Conservation (phyloP, 495 filamentous ascomycete genomes). For the Podospora pseudoanserina region DNA sequence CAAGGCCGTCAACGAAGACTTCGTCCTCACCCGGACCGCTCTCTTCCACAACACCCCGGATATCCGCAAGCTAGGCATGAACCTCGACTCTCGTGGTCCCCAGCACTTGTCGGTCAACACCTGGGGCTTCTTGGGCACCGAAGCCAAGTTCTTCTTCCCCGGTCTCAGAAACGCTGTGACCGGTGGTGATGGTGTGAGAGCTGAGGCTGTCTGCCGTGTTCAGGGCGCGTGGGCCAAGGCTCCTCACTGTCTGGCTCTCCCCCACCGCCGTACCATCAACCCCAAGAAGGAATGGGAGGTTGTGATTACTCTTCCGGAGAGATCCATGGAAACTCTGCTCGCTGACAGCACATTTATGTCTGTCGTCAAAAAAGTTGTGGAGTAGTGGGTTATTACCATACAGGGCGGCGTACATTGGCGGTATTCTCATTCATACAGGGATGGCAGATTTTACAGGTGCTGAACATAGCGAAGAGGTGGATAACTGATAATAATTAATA, state of each 20-base stretch:
- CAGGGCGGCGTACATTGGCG: no score
- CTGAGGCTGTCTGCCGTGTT: background rate
- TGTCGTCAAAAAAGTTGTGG: background rate
- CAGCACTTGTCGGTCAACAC: background rate
- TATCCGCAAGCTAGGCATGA: background rate
- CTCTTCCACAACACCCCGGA: background rate
- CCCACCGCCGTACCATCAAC: background rate
- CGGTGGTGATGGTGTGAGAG: background rate
- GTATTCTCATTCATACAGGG: no score
- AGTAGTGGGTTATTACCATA: background rate
- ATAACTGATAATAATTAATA: no score
- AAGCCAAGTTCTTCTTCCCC: background rate
- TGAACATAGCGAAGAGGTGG: no score
- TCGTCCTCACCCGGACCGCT: background rate
- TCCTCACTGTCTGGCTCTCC: background rate
- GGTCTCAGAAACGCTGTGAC: background rate
- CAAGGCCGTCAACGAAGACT: background rate
- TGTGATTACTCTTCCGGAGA: background rate
- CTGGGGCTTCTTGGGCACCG: background rate
- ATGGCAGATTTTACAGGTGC: no score
- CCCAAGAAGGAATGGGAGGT: background rate
- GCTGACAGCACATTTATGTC: background rate
- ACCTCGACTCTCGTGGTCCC: background rate
- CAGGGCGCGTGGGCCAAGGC: background rate
- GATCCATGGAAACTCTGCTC: background rate